Evolutionary conservation across 331 rosid genomes (phyloP).

Genomic region (Arachis monticola): DNA sequence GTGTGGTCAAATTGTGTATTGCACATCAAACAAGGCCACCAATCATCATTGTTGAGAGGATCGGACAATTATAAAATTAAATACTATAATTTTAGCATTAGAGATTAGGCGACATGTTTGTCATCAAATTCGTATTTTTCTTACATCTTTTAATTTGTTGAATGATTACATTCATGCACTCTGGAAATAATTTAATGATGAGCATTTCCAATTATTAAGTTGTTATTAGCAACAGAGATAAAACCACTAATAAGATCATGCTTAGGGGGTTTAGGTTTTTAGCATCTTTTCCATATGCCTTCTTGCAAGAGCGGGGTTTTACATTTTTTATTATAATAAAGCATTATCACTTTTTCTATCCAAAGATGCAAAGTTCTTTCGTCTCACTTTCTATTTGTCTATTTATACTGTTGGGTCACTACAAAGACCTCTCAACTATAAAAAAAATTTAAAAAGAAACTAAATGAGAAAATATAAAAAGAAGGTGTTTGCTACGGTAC

Average conservation of each 20-base stretch:
- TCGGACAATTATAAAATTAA: neutral
- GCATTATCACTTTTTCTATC: neutral
- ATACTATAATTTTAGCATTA: neutral
- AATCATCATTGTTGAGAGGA: conserved; percentile 10
- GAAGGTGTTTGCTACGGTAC: too few species aligned
- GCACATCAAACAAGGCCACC: conserved; percentile 21
- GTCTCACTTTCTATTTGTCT: neutral
- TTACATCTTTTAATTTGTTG: conserved; percentile 13
- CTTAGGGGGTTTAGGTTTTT: conserved; percentile 40
- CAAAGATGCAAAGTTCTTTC: neutral
- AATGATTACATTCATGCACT: conserved; percentile 65
- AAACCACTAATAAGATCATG: conserved; percentile 33
- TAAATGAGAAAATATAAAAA: too few species aligned
- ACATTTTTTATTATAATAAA: neutral
- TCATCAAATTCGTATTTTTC: conserved; percentile 34
- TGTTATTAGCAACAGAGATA: conserved; percentile 40
- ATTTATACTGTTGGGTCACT: too few species aligned
- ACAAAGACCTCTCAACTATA: too few species aligned
- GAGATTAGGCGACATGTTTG: conserved; percentile 28
- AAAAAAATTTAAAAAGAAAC: too few species aligned
- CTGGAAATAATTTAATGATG: conserved; percentile 40
- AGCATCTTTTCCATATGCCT: neutral
- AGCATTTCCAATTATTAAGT: conserved; percentile 40
- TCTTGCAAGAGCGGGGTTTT: neutral
- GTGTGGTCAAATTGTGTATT: conserved; percentile 24